Percentiles rank a stretch among this genome's conserved stretches.
These are phyloP conservation scores for Hypoxylon sp. DNA, from an alignment of 2,329 filamentous ascomycete species.

Conservation along the genomic window DNA sequence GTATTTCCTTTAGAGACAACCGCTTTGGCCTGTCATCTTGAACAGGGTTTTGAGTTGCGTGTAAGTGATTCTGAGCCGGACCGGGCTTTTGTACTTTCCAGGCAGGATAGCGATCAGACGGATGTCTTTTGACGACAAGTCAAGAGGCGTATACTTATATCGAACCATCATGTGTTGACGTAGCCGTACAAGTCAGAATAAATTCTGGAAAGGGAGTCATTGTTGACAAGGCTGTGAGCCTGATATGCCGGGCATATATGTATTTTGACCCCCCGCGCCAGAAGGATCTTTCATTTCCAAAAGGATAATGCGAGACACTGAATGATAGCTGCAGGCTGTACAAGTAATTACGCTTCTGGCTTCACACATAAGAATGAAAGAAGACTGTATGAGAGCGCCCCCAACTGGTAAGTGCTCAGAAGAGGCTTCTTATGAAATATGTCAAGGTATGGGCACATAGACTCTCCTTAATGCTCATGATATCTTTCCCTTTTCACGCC, in stretches of 20 bases:
- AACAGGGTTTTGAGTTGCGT: conserved; percentile 16
- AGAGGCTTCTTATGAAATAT: too few relatives aligned
- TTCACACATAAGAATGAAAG: too few relatives aligned
- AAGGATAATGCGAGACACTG: too few relatives aligned
- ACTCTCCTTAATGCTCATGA: too few relatives aligned
- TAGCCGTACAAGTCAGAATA: background rate
- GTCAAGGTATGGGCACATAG: too few relatives aligned
- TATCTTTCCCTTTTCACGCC: too few relatives aligned
- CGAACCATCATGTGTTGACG: conserved; percentile 3
- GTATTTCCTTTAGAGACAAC: conserved; percentile 35
- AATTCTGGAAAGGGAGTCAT: background rate
- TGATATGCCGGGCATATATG: background rate
- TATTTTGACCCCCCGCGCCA: background rate
- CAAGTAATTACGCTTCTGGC: too few relatives aligned
- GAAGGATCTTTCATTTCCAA: too few relatives aligned
- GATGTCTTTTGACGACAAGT: conserved; percentile 26
- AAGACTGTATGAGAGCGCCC: too few relatives aligned
- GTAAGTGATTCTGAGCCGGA: conserved; percentile 37
- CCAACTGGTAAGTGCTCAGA: too few relatives aligned
- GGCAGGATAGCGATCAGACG: conserved; percentile 40
- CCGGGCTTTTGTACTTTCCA: conserved; percentile 32
- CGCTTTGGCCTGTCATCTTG: conserved; percentile 10
- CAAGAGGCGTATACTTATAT: conserved; percentile 38
- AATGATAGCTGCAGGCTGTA: too few relatives aligned
- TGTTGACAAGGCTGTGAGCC: background rate